Conservation (phyloP, 495 filamentous ascomycete genomes). For the Elasticomyces elasticus region DNA sequence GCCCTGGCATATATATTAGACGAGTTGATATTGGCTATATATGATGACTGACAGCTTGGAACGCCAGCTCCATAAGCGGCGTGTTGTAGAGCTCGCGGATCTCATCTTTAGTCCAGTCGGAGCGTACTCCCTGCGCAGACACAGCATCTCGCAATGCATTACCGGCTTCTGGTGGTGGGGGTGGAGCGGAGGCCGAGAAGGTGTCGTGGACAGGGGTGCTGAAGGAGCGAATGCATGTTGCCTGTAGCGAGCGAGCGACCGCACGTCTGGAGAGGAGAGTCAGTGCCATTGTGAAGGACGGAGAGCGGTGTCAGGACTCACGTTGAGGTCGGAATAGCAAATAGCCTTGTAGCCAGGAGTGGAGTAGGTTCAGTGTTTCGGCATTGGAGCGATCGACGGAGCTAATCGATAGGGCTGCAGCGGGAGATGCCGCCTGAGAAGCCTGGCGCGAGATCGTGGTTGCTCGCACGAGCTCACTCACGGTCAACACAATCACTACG, state of each 20-base stretch:
- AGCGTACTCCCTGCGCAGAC: conserved; percentile 47
- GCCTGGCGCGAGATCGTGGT: no score
- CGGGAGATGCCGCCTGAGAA: no score
- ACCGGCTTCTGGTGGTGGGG: not conserved
- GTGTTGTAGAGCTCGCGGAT: conserved; percentile 65
- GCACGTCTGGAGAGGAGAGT: conserved; percentile 1
- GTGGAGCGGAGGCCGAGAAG: conserved; percentile 5
- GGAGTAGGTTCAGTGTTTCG: no score
- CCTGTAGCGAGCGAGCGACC: not conserved
- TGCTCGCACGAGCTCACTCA: no score
- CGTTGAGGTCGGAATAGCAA: no score
- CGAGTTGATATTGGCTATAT: not conserved
- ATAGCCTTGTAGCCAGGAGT: no score
- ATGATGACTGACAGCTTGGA: conserved; percentile 51
- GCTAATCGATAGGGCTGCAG: no score
- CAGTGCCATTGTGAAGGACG: conserved; percentile 4
- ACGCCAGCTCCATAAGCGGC: conserved; percentile 65
- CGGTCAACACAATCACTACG: not conserved
- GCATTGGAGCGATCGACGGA: no score
- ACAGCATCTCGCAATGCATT: conserved; percentile 35
- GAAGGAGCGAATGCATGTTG: conserved; percentile 7
- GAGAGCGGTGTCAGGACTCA: not conserved
- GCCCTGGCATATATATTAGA: conserved; percentile 37
- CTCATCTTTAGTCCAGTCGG: conserved; percentile 69
- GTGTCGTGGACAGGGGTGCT: conserved; percentile 13